These are phyloP conservation scores for Alloascoidea hylecoeti DNA, from an alignment of 805 yeast genomes.

Conservation along the genomic window DNA sequence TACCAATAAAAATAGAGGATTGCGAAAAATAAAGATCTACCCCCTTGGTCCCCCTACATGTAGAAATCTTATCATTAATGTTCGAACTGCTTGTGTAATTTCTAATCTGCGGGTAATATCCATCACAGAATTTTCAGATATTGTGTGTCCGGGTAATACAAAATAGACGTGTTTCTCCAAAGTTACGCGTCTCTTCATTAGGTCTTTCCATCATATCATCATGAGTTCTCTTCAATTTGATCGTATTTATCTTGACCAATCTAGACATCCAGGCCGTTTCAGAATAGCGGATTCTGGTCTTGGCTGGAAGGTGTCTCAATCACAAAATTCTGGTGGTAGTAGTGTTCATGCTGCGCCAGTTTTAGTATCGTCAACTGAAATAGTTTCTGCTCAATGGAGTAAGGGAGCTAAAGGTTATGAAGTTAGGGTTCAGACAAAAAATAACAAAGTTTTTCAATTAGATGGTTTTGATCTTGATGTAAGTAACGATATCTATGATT, in stretches of 20 bases:
- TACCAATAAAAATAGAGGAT: too few species aligned
- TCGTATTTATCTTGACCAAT: slow-evolving; percentile 78
- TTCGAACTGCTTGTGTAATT: too few species aligned
- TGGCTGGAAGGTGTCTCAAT: slow-evolving; percentile 84
- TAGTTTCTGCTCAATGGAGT: slow-evolving; percentile 76
- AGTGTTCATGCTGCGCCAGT: slow-evolving; percentile 53
- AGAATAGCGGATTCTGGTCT: slow-evolving; percentile 94
- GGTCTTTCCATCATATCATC: too few species aligned
- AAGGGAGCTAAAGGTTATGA: slow-evolving; percentile 90
- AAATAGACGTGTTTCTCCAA: too few species aligned
- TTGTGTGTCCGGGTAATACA: too few species aligned
- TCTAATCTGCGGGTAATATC: too few species aligned
- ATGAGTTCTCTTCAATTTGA: slow-evolving; percentile 67
- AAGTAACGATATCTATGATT: too few species aligned
- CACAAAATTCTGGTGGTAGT: slow-evolving; percentile 31
- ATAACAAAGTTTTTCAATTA: slow-evolving; percentile 69
- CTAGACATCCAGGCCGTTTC: slow-evolving; percentile 73
- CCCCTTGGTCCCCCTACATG: too few species aligned
- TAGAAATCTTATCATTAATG: too few species aligned
- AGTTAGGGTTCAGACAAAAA: slow-evolving; percentile 76
- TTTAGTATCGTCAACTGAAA: slow-evolving; percentile 74
- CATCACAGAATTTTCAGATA: too few species aligned
- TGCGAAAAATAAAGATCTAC: too few species aligned
- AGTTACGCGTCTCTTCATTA: too few species aligned
- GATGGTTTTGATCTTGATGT: slow-evolving; percentile 80